These are phyloP conservation scores for Ligustrum vulgare DNA, from an alignment of 257 asterid species.

Conservation along the genomic window DNA sequence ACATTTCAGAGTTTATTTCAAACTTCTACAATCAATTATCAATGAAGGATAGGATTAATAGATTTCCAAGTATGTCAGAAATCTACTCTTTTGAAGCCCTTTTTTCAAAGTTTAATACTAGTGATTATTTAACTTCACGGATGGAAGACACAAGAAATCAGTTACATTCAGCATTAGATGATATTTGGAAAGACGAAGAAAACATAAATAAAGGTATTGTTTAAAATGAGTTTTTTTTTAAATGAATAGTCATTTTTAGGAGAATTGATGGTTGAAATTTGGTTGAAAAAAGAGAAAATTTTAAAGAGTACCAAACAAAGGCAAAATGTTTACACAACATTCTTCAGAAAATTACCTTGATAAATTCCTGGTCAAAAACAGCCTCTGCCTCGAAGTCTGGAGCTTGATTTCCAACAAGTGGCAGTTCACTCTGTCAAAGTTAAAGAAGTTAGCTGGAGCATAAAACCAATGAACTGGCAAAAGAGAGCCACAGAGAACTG, in stretches of 20 bases:
- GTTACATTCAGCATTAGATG: no score
- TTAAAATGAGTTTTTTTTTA: no score
- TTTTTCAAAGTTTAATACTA: neutral
- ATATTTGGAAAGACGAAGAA: no score
- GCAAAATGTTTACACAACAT: neutral
- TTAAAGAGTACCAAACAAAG: no score
- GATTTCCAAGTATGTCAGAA: neutral
- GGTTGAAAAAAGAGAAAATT: no score
- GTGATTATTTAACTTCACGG: no score
- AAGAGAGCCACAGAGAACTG: neutral
- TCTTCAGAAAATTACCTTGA: conserved; percentile 40
- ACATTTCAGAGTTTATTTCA: neutral
- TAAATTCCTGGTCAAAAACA: conserved; percentile 89
- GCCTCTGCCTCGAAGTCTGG: conserved; percentile 99
- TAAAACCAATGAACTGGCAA: neutral
- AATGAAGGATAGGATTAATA: no score
- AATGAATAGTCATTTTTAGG: no score
- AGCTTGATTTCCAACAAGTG: conserved; percentile 85
- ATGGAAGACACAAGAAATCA: no score
- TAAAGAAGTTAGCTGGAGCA: conserved; percentile 14
- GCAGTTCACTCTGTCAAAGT: conserved; percentile 61
- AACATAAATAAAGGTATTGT: no score
- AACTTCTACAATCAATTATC: neutral
- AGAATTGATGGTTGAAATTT: no score
- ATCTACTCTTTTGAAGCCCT: neutral